Conservation (phyloP, 768 basidiomycete species). For the Pseudohyphozyma bogoriensis region DNA sequence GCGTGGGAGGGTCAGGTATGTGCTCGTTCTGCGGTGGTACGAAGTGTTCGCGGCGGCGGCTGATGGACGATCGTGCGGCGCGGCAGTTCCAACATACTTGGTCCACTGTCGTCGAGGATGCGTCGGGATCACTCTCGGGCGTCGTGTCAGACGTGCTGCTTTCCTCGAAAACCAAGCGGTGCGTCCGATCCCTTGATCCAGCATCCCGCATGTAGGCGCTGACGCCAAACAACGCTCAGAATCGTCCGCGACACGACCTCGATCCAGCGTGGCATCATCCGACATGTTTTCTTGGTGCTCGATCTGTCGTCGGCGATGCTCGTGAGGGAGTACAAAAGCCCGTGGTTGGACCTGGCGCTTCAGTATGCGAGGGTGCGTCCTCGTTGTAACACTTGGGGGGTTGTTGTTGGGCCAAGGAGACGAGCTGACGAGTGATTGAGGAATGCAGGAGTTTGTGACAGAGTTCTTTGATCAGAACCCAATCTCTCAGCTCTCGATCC, state of each 20-base stretch:
- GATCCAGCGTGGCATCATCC: constrained; percentile 87
- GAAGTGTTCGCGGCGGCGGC: no score
- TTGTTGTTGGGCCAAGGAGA: no score
- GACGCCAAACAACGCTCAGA: constrained; percentile 40
- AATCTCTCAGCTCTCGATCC: constrained; percentile 87
- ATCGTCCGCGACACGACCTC: constrained; percentile 72
- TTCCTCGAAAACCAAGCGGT: constrained; percentile 73
- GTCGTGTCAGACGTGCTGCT: constrained; percentile 86
- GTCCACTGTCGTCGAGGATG: constrained; percentile 96
- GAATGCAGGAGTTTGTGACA: constrained; percentile 62
- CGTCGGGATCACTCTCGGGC: constrained; percentile 75
- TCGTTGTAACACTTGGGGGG: no score
- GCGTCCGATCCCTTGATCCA: constrained; percentile 27
- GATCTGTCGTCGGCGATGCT: constrained; percentile 86
- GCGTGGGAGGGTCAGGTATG: background rate
- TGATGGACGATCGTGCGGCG: no score
- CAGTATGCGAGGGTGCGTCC: constrained; percentile 53
- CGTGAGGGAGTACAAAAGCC: constrained; percentile 92
- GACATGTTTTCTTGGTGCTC: constrained; percentile 83
- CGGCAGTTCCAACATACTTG: constrained; percentile 87
- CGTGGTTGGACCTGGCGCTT: constrained; percentile 79
- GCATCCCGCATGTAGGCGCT: background rate
- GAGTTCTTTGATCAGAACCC: constrained; percentile 99
- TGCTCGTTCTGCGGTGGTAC: no score
- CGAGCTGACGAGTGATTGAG: background rate